Evolutionary conservation across 164 flowering plant species (phyloP), one percentile per base, ranked within the genome.

Genomic region (Warburgia ugandensis): DNA sequence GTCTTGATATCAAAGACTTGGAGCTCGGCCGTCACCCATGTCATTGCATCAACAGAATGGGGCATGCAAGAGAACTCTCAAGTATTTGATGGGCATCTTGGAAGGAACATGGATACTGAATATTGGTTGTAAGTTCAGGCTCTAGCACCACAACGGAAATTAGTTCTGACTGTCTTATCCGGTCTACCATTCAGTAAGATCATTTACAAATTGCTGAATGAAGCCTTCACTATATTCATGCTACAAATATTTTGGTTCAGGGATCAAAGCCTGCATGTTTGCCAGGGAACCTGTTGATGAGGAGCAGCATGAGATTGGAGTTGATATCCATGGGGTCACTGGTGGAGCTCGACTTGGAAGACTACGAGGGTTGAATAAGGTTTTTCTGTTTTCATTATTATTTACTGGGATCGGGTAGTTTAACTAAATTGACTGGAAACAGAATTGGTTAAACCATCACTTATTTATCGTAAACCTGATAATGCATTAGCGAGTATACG

Each of bases 61-160:
- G 36, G 90, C 87, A 36, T 89, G 96, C 73, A 75, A 56, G 67
- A 81, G 99, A 62, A 94, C 97, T 39, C 75, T 94, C 32, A 94
- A 94, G 60, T 59, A 77, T 59, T 65, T 94, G 69, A 77, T 77
- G 92, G 99, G 86, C 13, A 82, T 94, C 64, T 64, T 89, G 62
- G 88, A 81, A 68, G 99, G 99, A 32, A 89, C 76, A 66, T 94
- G 99, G 99, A 83, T 94, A 58, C 44, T 89, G 51, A 84, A 58
- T 52, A 66, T 78, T 31, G 78, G 84, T n/a, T 94, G 99, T 94
- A 35, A 83, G 97, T 68, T 16, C n/a, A 33, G n/a, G n/a, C n/a
- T n/a, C n/a, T n/a, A n/a, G n/a, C n/a, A n/a, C n/a, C n/a, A n/a
- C n/a, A n/a, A n/a, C n/a, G n/a, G n/a, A n/a, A n/a, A n/a, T n/a